These are phyloP conservation scores for Areca catechu DNA, from an alignment of 176 grass and related monocot genomes.

Conservation along the genomic window DNA sequence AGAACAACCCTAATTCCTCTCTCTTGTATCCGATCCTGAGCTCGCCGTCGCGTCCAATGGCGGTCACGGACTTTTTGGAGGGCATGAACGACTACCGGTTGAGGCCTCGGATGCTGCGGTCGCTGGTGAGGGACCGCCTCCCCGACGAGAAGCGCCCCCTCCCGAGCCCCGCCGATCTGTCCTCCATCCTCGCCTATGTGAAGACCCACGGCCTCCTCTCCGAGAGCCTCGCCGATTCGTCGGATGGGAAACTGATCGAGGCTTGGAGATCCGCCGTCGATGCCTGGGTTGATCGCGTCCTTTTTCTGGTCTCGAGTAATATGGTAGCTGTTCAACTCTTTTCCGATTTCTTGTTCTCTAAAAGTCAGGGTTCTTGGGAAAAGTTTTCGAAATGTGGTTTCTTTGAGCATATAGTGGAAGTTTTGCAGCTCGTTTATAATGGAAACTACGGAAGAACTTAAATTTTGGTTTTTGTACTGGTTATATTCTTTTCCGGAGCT, in stretches of 20 bases:
- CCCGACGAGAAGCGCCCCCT: constrained; percentile 3
- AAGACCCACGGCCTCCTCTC: constrained; percentile 29
- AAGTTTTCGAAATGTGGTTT: no score
- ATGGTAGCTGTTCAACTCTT: constrained; percentile 22
- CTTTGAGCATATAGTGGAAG: no score
- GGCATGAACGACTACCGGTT: constrained; percentile 21
- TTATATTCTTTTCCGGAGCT: no score
- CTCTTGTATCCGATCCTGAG: no score
- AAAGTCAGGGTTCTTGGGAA: not conserved
- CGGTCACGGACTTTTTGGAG: not conserved
- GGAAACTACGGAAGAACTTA: no score
- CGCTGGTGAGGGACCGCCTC: constrained; percentile 22
- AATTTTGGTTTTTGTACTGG: no score
- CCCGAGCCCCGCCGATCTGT: constrained; percentile 4
- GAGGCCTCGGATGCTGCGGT: constrained; percentile 22
- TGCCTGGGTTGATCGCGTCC: constrained; percentile 32
- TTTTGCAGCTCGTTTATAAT: no score
- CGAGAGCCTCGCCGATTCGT: constrained; percentile 3
- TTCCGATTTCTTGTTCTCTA: not conserved
- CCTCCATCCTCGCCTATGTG: constrained; percentile 13
- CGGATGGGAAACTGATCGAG: constrained; percentile 18
- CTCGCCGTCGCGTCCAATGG: not conserved
- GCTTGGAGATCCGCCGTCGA: constrained; percentile 38
- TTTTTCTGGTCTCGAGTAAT: constrained; percentile 24
- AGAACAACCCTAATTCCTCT: no score